Percentiles rank a stretch among this genome's conserved stretches.
These are phyloP conservation scores for Fulvia fulva DNA, from an alignment of 2,329 filamentous ascomycete species.

Conservation along the genomic window DNA sequence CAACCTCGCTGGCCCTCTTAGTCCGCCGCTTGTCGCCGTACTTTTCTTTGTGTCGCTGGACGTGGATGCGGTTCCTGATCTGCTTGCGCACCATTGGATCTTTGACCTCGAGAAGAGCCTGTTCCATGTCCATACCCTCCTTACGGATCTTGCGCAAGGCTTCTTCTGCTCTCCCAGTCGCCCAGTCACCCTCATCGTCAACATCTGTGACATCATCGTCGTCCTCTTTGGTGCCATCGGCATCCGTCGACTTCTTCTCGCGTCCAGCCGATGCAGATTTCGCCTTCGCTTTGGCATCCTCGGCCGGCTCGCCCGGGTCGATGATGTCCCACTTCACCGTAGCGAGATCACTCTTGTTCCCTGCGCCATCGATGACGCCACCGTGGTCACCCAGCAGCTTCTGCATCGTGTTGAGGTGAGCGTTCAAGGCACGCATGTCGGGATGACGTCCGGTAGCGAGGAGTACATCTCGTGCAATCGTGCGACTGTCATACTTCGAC, in stretches of 20 bases:
- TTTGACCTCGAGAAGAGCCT: background rate
- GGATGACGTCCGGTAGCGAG: constrained; percentile 60
- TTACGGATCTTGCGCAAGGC: constrained; percentile 2
- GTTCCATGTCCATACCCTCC: background rate
- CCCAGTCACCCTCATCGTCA: constrained; percentile 13
- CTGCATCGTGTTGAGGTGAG: constrained; percentile 48
- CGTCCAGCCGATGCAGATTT: constrained; percentile 8
- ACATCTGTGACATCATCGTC: constrained; percentile 26
- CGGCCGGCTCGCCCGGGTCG: constrained; percentile 51
- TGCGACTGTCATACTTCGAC: constrained; percentile 56
- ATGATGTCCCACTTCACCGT: constrained; percentile 61
- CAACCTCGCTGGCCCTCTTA: background rate
- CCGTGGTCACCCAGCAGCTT: constrained; percentile 37
- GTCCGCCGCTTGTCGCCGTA: background rate
- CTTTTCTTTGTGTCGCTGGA: background rate
- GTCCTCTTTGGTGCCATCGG: constrained; percentile 14
- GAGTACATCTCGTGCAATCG: constrained; percentile 61
- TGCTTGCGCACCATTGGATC: constrained; percentile 2
- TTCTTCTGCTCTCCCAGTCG: background rate
- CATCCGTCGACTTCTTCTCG: background rate
- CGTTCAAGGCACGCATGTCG: constrained; percentile 55
- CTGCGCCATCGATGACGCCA: constrained; percentile 35
- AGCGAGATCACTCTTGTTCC: constrained; percentile 46
- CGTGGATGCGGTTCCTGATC: constrained; percentile 1
- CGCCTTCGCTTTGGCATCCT: constrained; percentile 16